Conservation (phyloP, 192 early-diverging fungal genomes). For the Coemansia reversa region DNA sequence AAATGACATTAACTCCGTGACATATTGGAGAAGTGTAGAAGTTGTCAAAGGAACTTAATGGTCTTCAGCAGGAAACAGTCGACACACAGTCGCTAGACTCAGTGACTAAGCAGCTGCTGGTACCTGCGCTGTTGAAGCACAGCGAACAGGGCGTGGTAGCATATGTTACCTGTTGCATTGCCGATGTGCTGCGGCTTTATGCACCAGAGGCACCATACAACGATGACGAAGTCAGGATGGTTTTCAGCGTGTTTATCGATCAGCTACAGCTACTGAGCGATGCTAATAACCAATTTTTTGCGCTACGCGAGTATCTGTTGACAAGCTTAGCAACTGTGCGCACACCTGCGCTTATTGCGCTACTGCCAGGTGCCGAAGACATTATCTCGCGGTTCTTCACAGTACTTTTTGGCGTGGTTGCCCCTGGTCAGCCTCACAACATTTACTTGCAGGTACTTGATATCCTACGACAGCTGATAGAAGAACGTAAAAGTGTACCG, state of each 20-base stretch:
- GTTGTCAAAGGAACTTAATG: conserved; percentile 68
- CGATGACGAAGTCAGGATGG: conserved; percentile 65
- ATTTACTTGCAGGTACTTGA: conserved; percentile 78
- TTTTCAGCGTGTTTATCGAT: conserved; percentile 81
- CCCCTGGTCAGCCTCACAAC: conserved; percentile 69
- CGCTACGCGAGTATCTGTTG: conserved; percentile 79
- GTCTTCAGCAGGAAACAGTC: conserved; percentile 74
- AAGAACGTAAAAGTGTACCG: conserved; percentile 67
- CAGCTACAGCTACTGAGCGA: conserved; percentile 71
- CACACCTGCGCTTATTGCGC: conserved; percentile 75
- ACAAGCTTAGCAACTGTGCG: conserved; percentile 84
- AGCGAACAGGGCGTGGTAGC: conserved; percentile 78
- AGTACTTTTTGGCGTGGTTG: conserved; percentile 68
- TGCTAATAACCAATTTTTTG: conserved; percentile 63
- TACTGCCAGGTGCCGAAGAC: conserved; percentile 75
- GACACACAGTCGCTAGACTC: conserved; percentile 66
- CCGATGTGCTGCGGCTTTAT: conserved; percentile 87
- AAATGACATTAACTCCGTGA: not conserved
- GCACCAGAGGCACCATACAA: conserved; percentile 93
- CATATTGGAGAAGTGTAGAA: conserved; percentile 52
- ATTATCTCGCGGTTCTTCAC: conserved; percentile 71
- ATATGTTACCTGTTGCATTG: conserved; percentile 80
- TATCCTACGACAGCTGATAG: conserved; percentile 78
- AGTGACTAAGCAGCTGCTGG: conserved; percentile 67
- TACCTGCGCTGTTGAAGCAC: conserved; percentile 67